Conservation (phyloP, 768 basidiomycete genomes). For the Panus rudis region DNA sequence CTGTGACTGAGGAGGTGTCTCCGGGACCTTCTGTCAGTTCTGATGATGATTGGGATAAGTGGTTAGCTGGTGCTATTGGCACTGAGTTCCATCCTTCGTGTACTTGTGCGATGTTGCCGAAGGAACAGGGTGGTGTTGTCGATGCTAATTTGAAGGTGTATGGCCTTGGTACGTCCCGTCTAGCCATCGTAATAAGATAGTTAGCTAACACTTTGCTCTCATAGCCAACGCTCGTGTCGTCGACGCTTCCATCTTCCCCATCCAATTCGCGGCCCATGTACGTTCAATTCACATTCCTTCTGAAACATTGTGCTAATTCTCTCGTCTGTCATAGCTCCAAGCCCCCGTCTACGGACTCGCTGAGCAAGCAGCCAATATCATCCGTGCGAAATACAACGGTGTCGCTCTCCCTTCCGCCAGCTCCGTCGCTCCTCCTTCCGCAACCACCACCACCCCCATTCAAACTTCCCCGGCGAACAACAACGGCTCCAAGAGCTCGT, state of each 20-base stretch:
- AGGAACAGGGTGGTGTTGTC: constrained; percentile 49
- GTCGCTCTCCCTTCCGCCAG: constrained; percentile 6
- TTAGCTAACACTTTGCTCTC: too few species aligned
- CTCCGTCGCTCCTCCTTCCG: constrained; percentile 5
- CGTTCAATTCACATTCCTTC: constrained; percentile 5
- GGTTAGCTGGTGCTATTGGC: constrained; percentile 34
- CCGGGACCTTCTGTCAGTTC: constrained; percentile 45
- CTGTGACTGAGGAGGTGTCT: constrained; percentile 38
- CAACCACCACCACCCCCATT: constrained; percentile 1
- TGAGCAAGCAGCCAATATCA: constrained; percentile 39
- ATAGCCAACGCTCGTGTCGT: constrained; percentile 48
- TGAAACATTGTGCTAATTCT: not conserved
- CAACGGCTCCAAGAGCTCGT: too few species aligned
- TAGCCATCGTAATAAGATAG: too few species aligned
- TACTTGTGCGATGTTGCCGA: constrained; percentile 53
- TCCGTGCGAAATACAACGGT: constrained; percentile 33
- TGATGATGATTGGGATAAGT: constrained; percentile 52
- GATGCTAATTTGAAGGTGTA: constrained; percentile 49
- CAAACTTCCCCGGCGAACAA: too few species aligned
- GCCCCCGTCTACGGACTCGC: constrained; percentile 37
- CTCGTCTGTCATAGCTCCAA: constrained; percentile 12
- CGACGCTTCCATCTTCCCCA: constrained; percentile 52
- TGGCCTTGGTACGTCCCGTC: constrained; percentile 33
- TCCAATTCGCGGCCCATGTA: constrained; percentile 44
- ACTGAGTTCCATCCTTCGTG: constrained; percentile 59